These are phyloP conservation scores for Prunus yedoensis DNA, from an alignment of 331 rosid genomes.

Conservation along the genomic window DNA sequence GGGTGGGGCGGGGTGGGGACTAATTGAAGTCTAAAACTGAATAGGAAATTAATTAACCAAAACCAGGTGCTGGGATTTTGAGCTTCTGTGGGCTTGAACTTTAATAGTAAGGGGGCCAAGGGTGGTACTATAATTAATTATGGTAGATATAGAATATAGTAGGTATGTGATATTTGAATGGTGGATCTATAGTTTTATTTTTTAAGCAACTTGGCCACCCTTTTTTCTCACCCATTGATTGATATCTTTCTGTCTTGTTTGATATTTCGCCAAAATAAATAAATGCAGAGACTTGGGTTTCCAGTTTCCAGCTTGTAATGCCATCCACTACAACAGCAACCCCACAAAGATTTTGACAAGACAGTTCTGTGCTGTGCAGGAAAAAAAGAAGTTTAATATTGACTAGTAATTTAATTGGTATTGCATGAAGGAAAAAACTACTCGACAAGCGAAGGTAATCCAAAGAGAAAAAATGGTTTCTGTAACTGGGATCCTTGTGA, in stretches of 20 bases:
- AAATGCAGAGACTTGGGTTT: neutral
- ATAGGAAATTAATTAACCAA: constrained; percentile 2
- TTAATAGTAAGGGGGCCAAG: constrained; percentile 1
- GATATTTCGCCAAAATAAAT: neutral
- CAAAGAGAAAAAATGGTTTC: too few species aligned
- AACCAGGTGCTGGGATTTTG: constrained; percentile 36
- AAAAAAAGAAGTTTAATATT: too few species aligned
- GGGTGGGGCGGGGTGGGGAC: neutral
- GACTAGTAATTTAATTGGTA: too few species aligned
- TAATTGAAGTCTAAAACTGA: neutral
- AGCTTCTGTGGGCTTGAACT: constrained; percentile 38
- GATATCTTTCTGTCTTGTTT: neutral
- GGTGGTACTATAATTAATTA: constrained; percentile 27
- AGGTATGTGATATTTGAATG: neutral
- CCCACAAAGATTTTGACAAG: constrained; percentile 14
- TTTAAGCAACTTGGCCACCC: neutral
- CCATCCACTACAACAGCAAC: neutral
- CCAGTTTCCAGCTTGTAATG: neutral
- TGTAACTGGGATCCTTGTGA: too few species aligned
- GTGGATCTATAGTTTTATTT: neutral
- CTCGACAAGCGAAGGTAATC: neutral
- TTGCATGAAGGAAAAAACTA: neutral
- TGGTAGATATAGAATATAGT: constrained; percentile 12
- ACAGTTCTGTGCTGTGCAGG: neutral
- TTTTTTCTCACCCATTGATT: neutral